Conservation (phyloP, 2,329 filamentous ascomycete species). For the Delphinella strobiligena region DNA sequence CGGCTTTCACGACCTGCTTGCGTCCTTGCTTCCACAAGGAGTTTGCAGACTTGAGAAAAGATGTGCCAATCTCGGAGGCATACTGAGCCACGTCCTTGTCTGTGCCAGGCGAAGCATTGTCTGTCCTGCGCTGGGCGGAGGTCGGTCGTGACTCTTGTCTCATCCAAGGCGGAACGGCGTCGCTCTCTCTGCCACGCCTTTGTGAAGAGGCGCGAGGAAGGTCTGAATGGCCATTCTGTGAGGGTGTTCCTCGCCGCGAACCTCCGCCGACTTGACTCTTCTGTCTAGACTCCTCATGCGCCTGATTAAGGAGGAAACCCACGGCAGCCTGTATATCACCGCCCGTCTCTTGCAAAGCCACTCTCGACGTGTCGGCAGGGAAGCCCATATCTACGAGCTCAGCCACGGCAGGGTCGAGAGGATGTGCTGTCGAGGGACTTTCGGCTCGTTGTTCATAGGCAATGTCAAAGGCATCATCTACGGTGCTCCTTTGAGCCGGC, state of each 20-base stretch:
- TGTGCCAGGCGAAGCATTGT: conserved; percentile 43
- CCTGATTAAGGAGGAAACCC: conserved; percentile 80
- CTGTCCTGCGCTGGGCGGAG: conserved; percentile 35
- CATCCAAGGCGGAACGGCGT: conserved; percentile 49
- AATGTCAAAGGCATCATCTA: conserved; percentile 11
- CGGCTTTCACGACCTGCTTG: conserved; percentile 84
- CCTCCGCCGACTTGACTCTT: conserved; percentile 38
- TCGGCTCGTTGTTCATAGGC: conserved; percentile 3
- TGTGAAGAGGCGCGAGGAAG: conserved; percentile 5
- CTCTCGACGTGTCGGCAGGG: conserved; percentile 65
- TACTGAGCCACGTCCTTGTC: conserved; percentile 69
- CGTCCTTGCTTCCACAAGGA: conserved; percentile 90
- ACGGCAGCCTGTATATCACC: conserved; percentile 79
- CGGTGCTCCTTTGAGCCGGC: conserved; percentile 11
- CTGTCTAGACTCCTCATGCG: conserved; percentile 70
- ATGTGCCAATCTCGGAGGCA: conserved; percentile 71
- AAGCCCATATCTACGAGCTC: conserved; percentile 95
- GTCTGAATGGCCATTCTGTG: conserved; percentile 9
- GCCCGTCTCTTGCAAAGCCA: conserved; percentile 69
- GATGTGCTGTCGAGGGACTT: conserved; percentile 21
- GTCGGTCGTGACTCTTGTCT: conserved; percentile 40
- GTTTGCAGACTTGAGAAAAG: conserved; percentile 84
- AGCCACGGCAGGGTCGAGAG: conserved; percentile 67
- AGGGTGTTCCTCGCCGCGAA: conserved; percentile 12
- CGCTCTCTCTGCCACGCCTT: conserved; percentile 12